Conservation (phyloP, 2,329 filamentous ascomycete genomes). For the Penicillium sp. region DNA sequence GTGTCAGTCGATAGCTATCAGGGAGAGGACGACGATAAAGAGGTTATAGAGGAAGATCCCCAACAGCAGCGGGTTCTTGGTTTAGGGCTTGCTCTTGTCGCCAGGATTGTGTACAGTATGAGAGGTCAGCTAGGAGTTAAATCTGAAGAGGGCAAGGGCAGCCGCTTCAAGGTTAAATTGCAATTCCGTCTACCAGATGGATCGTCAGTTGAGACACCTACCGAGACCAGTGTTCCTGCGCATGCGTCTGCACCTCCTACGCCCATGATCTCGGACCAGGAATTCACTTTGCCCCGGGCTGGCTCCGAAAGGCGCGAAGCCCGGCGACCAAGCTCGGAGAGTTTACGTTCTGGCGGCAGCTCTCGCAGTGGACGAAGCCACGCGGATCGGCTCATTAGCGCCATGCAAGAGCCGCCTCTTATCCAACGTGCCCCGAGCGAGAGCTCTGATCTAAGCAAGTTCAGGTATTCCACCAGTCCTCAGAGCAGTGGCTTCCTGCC, state of each 20-base stretch:
- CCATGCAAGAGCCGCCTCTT: conserved; percentile 41
- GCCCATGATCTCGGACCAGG: conserved; percentile 31
- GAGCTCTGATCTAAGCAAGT: conserved; percentile 4
- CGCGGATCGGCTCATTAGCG: conserved; percentile 44
- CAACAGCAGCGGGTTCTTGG: conserved; percentile 61
- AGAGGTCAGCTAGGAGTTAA: conserved; percentile 82
- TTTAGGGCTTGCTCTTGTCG: conserved; percentile 84
- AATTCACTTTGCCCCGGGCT: conserved; percentile 40
- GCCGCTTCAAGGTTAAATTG: conserved; percentile 76
- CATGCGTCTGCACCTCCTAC: conserved; percentile 26
- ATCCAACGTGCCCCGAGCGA: conserved; percentile 14
- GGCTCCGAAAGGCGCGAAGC: conserved; percentile 14
- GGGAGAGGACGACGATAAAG: conserved; percentile 33
- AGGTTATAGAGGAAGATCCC: conserved; percentile 2
- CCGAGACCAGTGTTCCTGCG: background rate
- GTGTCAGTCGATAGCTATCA: conserved; percentile 57
- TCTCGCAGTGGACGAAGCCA: conserved; percentile 38
- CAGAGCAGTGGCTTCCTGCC: conserved; percentile 1
- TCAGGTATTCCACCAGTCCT: conserved; percentile 9
- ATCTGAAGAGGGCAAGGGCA: conserved; percentile 79
- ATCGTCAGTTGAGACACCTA: background rate
- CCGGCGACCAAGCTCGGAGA: conserved; percentile 26
- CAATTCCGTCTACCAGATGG: conserved; percentile 65
- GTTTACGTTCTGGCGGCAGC: conserved; percentile 35
- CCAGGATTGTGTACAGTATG: conserved; percentile 84